Conservation (phyloP, 192 early-diverging fungal species). For the Gryganskiella cystojenkinii region DNA sequence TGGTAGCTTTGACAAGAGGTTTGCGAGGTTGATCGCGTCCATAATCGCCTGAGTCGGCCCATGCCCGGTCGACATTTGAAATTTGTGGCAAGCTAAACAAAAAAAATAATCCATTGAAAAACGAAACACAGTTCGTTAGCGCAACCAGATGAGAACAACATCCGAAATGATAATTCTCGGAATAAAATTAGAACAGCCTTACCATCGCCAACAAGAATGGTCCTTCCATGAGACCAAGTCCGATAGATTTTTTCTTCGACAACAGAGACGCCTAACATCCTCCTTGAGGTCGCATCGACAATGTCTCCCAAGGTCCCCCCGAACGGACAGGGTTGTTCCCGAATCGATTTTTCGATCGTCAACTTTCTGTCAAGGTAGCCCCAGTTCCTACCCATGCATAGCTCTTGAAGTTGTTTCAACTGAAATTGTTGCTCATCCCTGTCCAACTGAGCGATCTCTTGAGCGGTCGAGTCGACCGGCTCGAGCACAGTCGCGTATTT, state of each 20-base stretch:
- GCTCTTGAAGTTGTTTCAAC: not conserved
- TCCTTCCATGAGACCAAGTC: slow-evolving; percentile 5
- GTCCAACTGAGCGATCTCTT: no score
- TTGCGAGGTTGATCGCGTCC: slow-evolving; percentile 2
- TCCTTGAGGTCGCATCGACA: not conserved
- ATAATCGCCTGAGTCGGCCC: slow-evolving; percentile 8
- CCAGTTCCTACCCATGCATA: not conserved
- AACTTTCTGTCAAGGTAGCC: not conserved
- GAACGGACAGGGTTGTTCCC: not conserved
- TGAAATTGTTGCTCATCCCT: not conserved
- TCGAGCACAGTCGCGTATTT: no score
- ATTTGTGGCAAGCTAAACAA: slow-evolving; percentile 11
- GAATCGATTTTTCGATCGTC: slow-evolving; percentile 3
- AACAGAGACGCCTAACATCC: not conserved
- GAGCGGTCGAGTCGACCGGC: not conserved
- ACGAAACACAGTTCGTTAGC: no score
- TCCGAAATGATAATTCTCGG: no score
- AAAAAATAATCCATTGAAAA: not conserved
- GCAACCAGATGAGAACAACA: no score
- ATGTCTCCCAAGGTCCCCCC: slow-evolving; percentile 8
- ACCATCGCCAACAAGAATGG: slow-evolving; percentile 9
- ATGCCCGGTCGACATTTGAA: not conserved
- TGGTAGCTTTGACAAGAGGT: not conserved
- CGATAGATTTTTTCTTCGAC: slow-evolving; percentile 8
- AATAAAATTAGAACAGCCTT: not conserved